Conservation (phyloP, 1,139 yeast genomes). For the Diutina neorugosa region DNA sequence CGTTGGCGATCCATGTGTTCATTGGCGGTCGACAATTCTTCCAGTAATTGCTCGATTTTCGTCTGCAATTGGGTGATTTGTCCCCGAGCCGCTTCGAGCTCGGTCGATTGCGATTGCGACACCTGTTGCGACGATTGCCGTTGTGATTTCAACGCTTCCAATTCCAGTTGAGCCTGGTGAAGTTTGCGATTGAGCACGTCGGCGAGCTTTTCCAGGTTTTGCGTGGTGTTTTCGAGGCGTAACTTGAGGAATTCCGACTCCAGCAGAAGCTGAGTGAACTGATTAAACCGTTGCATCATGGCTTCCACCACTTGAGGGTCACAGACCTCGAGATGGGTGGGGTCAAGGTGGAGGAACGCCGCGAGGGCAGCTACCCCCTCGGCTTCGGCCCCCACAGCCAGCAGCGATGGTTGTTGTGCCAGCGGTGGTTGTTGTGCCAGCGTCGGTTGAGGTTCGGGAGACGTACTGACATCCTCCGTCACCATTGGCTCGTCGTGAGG, state of each 20-base stretch:
- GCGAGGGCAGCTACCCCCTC: neutral
- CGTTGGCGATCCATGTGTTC: neutral
- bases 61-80: neutral
- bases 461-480: neutral
- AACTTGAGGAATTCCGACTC: neutral
- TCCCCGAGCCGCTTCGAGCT: neutral
- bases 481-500: neutral
- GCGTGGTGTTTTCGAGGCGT: neutral
- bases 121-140: neutral
- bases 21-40: neutral
- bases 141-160: neutral
- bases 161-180: neutral
- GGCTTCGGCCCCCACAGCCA: neutral
- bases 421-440: no score
- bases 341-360: neutral
- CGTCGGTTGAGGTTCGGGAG: no score
- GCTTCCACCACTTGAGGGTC: neutral
- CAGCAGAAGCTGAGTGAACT: neutral
- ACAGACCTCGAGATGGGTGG: neutral
- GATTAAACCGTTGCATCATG: neutral
- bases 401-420: no score
- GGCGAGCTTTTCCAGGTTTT: neutral
- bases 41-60: neutral
- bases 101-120: neutral
- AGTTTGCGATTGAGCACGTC: neutral